Percentiles rank a stretch among this genome's conserved stretches.
phyloP scores from a whole-genome alignment of 2,329 filamentous ascomycete species.

The Fusarium sp. region DNA sequence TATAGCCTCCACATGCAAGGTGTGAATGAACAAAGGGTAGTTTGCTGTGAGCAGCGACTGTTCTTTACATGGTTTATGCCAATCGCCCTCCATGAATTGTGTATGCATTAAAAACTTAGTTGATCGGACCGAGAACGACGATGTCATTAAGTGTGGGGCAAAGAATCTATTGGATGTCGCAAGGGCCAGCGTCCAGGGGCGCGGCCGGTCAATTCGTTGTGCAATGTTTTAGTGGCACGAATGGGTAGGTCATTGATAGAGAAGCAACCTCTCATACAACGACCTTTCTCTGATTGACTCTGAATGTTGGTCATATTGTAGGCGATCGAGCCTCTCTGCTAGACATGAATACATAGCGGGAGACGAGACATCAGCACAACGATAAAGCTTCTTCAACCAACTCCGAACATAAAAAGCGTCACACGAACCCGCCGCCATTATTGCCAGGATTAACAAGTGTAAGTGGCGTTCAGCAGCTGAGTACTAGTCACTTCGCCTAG shows the following conservation, averaged over 20 bases:
- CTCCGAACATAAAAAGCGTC: too few species aligned
- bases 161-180: neutral
- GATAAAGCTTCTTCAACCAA: fast-evolving
- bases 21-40: neutral
- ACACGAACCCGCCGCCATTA: fast-evolving
- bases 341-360: neutral
- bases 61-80: fast-evolving
- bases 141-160: neutral
- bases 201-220: fast-evolving
- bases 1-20: too few species aligned
- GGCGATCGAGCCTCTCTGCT: fast-evolving
- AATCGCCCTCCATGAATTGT: neutral
- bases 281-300: neutral
- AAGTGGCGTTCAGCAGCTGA: neutral
- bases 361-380: neutral
- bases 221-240: neutral
- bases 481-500: neutral
- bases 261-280: fast-evolving
- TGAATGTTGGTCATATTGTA: neutral
- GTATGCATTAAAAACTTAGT: neutral
- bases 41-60: fast-evolving
- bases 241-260: neutral
- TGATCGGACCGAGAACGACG: fast-evolving
- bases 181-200: neutral
- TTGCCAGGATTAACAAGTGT: fast-evolving